Evolutionary conservation across 805 yeast species (phyloP), one percentile per base, ranked within the genome.

Genomic region (Soucietia sequanensis): DNA sequence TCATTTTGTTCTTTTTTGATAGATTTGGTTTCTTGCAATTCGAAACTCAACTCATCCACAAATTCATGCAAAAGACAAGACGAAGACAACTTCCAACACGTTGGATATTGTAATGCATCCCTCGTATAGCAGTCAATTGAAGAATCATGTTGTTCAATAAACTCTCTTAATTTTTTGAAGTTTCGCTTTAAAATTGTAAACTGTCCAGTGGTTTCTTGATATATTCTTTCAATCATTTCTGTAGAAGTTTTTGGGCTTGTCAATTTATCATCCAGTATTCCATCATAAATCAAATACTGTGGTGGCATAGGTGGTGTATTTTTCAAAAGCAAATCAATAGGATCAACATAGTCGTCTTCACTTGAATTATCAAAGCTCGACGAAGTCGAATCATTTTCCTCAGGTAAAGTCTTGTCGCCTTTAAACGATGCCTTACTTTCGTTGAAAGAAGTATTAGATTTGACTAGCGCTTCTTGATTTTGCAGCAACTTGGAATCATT

Each of bases 1-100:
- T 33, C 19, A 10, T 40, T 34, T 10, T 35, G 37, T 21, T 25
- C 20, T 8, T 31, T 20, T n/a, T 28, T 28, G 4, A 16, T 16
- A 6, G 20, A 10, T 27, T 17, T 11, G 7, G 8, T 11, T 21
- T 14, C 28, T 8, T 6, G 10, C 19, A 28, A 10, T 10, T 23
- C 32, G 27, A 15, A 27, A 14, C 17, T 24, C 11, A 9, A 5
- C 15, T 31, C 24, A 6, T 30, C 29, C 22, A 30, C 18, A 9
- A 15, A 6, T 12, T 27, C 32, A 6, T 23, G 26, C 15, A 4
- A 25, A 14, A 12, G 8, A n/a, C n/a, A 7, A 14, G 15, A n/a
- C n/a, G 12, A 8, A n/a, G n/a, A 11, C 14, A 25, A 12, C 15
- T 25, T 25, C 27, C 27, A 25, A 7, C 7, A 12, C 7, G 9